phyloP scores from a whole-genome alignment of 176 grass and related monocot species.

The Secale cereale region DNA sequence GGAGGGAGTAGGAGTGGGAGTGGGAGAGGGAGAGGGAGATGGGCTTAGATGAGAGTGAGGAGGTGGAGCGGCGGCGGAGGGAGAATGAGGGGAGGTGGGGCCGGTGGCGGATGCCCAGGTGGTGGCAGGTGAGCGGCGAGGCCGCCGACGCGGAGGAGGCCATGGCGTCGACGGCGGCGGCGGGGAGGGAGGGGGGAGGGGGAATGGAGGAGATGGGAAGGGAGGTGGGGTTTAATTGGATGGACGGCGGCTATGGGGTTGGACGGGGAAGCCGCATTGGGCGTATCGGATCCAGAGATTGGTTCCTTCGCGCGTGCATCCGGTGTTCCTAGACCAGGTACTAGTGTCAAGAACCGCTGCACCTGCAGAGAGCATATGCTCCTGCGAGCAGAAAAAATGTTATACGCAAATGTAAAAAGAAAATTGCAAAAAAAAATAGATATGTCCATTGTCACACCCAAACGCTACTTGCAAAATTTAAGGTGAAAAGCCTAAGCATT shows the following conservation, averaged over 20 bases:
- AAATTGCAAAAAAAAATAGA: too few relatives aligned
- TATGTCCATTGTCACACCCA: too few relatives aligned
- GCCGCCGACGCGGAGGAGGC: conserved; percentile 46
- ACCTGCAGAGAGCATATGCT: too few relatives aligned
- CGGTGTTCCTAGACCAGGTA: conserved; percentile 10
- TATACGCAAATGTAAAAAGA: too few relatives aligned
- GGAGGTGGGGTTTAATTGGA: conserved; percentile 23
- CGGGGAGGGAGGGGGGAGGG: neutral
- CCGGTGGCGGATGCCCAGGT: conserved; percentile 31
- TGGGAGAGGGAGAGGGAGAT: conserved; percentile 32
- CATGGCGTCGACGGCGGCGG: conserved; percentile 35
- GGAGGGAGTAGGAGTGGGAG: conserved; percentile 24
- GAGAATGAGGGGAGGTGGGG: conserved; percentile 38
- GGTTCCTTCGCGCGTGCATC: neutral
- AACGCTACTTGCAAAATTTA: too few relatives aligned
- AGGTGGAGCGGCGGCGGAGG: conserved; percentile 28
- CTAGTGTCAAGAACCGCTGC: too few relatives aligned
- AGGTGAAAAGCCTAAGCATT: too few relatives aligned
- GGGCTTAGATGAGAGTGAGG: conserved; percentile 6
- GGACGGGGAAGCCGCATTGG: conserved; percentile 25
- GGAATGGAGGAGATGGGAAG: neutral
- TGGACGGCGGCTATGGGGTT: conserved; percentile 40
- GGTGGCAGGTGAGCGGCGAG: conserved; percentile 46
- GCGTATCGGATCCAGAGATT: conserved; percentile 36
- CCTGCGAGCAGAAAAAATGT: too few relatives aligned